Percentiles rank a stretch among this genome's conserved stretches.
These are phyloP conservation scores for Stephania cephalantha DNA, from an alignment of 164 flowering plant species.

Conservation along the genomic window DNA sequence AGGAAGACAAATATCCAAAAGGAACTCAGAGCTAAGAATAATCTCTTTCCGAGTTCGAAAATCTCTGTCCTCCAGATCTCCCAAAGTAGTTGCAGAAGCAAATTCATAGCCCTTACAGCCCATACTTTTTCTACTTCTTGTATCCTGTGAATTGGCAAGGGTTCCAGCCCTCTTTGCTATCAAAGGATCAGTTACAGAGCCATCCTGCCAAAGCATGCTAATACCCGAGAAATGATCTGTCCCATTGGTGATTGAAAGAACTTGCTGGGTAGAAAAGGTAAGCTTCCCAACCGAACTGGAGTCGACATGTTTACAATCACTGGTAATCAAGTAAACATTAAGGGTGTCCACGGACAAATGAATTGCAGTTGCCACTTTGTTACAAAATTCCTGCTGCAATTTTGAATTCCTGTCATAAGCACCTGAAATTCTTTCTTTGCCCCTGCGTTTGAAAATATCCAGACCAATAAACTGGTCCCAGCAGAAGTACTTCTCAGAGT, in stretches of 20 bases:
- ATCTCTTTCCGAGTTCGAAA: conserved; percentile 53
- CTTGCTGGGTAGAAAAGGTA: conserved; percentile 34
- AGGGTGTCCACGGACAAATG: conserved; percentile 48
- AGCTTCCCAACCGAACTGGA: conserved; percentile 11
- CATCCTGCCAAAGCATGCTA: conserved; percentile 72
- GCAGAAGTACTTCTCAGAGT: conserved; percentile 23
- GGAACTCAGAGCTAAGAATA: conserved; percentile 50
- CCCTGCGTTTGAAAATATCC: conserved; percentile 45
- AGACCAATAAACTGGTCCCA: conserved; percentile 66
- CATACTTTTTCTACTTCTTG: conserved; percentile 29
- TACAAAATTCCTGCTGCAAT: conserved; percentile 20
- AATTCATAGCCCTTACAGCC: conserved; percentile 52
- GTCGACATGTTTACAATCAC: conserved; percentile 18
- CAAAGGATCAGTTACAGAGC: conserved; percentile 64
- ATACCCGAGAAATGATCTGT: conserved; percentile 35
- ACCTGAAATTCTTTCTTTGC: conserved; percentile 19
- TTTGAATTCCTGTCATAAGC: conserved; percentile 19
- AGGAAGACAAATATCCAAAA: conserved; percentile 48
- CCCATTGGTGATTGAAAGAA: conserved; percentile 37
- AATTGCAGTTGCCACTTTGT: conserved; percentile 39
- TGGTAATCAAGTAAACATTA: conserved; percentile 38
- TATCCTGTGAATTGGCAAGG: conserved; percentile 51
- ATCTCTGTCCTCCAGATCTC: conserved; percentile 40
- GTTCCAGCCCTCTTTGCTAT: conserved; percentile 50
- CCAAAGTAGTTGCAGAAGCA: conserved; percentile 50